Conservation (phyloP, 176 grass and related monocot genomes). For the Oryza punctata region DNA sequence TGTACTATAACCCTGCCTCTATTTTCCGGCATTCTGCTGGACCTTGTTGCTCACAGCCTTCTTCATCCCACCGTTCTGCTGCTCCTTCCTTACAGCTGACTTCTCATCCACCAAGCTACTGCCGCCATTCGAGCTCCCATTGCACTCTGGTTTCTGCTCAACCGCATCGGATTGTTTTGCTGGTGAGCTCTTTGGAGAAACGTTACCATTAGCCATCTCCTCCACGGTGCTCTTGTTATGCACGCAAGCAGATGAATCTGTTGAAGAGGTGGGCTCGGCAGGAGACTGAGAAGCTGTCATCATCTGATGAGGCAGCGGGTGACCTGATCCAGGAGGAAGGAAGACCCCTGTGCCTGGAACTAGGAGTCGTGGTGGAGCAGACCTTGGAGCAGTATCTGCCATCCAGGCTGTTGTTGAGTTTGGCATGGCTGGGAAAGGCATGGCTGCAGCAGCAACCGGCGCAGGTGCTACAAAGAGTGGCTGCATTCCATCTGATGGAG, state of each 20-base stretch:
- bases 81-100: constrained; percentile 23
- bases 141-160: constrained; percentile 44
- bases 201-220: constrained; percentile 38
- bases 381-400: constrained; percentile 52
- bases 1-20: constrained; percentile 48
- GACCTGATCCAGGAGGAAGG: constrained; percentile 66
- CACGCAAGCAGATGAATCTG: constrained; percentile 13
- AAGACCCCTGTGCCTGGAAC: constrained; percentile 85
- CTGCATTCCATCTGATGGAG: constrained; percentile 57
- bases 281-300: constrained; percentile 39
- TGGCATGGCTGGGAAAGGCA: constrained; percentile 48
- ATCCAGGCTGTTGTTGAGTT: constrained; percentile 56
- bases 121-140: constrained; percentile 42
- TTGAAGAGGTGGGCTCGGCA: constrained; percentile 28
- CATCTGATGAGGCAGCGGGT: constrained; percentile 47
- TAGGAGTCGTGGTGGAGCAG: constrained; percentile 44
- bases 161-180: constrained; percentile 17
- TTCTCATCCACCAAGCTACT: constrained; percentile 18
- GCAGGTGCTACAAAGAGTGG: constrained; percentile 61
- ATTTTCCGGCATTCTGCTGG: constrained; percentile 30
- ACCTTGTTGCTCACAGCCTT: constrained; percentile 39
- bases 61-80: constrained; percentile 45
- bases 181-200: constrained; percentile 43
- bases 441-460: constrained; percentile 42
- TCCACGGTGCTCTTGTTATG: constrained; percentile 30